Percentiles rank a stretch among this genome's conserved stretches.
phyloP scores from a whole-genome alignment of 805 yeast genomes.

The Teunomyces kruisii region DNA sequence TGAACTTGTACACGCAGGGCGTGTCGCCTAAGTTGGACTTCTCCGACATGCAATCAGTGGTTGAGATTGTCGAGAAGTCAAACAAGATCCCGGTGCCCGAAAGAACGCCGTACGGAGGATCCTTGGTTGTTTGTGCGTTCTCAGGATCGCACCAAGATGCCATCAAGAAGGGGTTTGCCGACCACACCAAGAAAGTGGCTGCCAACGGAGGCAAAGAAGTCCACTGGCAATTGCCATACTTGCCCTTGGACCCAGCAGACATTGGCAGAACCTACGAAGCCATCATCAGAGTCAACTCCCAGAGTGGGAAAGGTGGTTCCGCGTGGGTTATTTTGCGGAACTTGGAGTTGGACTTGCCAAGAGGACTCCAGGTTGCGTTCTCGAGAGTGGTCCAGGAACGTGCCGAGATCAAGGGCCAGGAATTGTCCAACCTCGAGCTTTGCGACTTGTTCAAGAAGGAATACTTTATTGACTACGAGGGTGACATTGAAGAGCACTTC shows the following conservation, averaged over 20 bases:
- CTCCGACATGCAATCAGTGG: conserved; percentile 61
- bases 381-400: conserved; percentile 66
- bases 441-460: conserved; percentile 62
- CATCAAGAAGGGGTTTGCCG: conserved; percentile 74
- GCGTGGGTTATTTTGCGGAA: conserved; percentile 81
- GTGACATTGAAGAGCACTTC: conserved; percentile 25
- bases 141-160: conserved; percentile 90
- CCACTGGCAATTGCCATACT: conserved; percentile 74
- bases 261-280: conserved; percentile 90
- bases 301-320: conserved; percentile 87
- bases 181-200: conserved; percentile 40
- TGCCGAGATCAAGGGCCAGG: conserved; percentile 73
- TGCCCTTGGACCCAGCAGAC: conserved; percentile 82
- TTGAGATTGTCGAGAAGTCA: conserved; percentile 74
- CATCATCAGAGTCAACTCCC: conserved; percentile 85
- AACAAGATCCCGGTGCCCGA: conserved; percentile 78
- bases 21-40: conserved; percentile 69
- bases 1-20: conserved; percentile 80
- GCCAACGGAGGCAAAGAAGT: conserved; percentile 34
- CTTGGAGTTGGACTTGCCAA: conserved; percentile 77
- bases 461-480: conserved; percentile 46
- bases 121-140: conserved; percentile 79
- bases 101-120: conserved; percentile 83
- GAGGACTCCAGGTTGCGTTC: conserved; percentile 75
- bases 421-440: conserved; percentile 63